These are phyloP conservation scores for Phoma sp. DNA, from an alignment of 2,329 filamentous ascomycete genomes.

Conservation along the genomic window DNA sequence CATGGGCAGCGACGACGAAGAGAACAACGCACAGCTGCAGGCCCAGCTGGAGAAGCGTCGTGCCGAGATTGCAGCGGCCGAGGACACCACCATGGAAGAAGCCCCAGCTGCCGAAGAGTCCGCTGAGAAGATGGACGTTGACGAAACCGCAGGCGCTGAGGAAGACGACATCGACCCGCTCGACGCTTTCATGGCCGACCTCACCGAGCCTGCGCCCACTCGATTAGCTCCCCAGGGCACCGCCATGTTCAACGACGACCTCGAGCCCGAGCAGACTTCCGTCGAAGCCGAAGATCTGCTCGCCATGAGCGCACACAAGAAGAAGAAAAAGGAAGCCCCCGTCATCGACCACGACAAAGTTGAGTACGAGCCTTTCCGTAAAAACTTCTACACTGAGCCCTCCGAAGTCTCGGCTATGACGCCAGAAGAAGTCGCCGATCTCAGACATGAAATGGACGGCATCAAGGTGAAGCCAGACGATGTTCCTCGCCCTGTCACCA, in stretches of 20 bases:
- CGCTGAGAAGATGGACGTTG: constrained; percentile 64
- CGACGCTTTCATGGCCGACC: constrained; percentile 93
- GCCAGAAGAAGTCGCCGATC: constrained; percentile 80
- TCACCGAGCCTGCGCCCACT: constrained; percentile 50
- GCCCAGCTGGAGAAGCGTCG: constrained; percentile 78
- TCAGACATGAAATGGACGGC: constrained; percentile 88
- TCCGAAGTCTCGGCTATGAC: constrained; percentile 82
- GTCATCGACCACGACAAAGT: constrained; percentile 85
- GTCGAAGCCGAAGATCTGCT: constrained; percentile 64
- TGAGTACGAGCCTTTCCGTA: constrained; percentile 84
- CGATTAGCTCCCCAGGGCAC: constrained; percentile 72
- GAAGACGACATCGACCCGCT: constrained; percentile 86
- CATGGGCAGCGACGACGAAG: constrained; percentile 84
- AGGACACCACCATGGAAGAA: constrained; percentile 57
- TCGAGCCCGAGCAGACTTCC: constrained; percentile 72
- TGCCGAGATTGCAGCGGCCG: constrained; percentile 60
- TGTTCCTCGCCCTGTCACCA: constrained; percentile 90
- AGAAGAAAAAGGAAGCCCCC: constrained; percentile 97
- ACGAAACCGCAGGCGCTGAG: constrained; percentile 55
- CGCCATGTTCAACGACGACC: constrained; percentile 84
- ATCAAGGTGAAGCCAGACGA: constrained; percentile 83
- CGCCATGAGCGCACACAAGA: constrained; percentile 65
- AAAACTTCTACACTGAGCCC: constrained; percentile 94
- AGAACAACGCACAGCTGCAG: constrained; percentile 82
- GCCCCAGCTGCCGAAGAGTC: constrained; percentile 35